Base-by-base conservation (phyloP, 2,329 filamentous ascomycete species). In the Aphanoascus verrucosus region DNA sequence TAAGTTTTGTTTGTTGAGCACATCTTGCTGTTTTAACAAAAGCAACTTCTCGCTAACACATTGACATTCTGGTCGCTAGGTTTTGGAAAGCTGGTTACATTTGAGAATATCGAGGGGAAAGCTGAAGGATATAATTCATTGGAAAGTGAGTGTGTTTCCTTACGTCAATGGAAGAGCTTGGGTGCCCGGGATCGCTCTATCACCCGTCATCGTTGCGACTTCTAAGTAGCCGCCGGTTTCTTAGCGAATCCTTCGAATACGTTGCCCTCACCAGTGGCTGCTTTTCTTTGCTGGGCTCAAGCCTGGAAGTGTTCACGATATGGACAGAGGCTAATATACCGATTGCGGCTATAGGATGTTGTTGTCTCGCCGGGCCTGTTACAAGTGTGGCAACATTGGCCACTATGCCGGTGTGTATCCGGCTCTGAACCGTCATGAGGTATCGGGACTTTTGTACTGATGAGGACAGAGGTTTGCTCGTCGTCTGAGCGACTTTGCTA, bases 401-500 rank as follows among this genome's bases (percentile, higher is more conserved):
- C 85, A 89, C 64, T 76, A 74, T 65, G 74, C 74, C 58, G 72
- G 72, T 74, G 65, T 67, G 71, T 69, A 57, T 53, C 53, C 49
- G 68, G 35, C 2, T 19, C 42, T 17, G 3, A 31, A 11, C n/a
- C 19, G n/a, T 75, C 74, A 69, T 77, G 72, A 67, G 74, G 72
- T 64, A 73, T 75, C 60, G 72, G 77, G 59, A 72, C 74, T 75
- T 77, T 65, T 78, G 77, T 65, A 76, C 78, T 68, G 63, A 72
- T 57, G 60, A 44, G 19, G 15, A 44, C 56, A 80, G 90, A 97
- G 80, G 90, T 95, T 63, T 98, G 93, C 85, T 93, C 91, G 58
- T 96, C 91, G 56, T 86, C 90, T 56, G 91, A 98, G 80, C 88
- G 93, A 68, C 86, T 98, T 67, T 98, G 93, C 85, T 98, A 98